A percentile compares a stretch with the other conserved stretches of the same genome.
Evolutionary conservation across 2,329 filamentous ascomycete genomes (phyloP).

Genomic region (Ustulina deusta): DNA sequence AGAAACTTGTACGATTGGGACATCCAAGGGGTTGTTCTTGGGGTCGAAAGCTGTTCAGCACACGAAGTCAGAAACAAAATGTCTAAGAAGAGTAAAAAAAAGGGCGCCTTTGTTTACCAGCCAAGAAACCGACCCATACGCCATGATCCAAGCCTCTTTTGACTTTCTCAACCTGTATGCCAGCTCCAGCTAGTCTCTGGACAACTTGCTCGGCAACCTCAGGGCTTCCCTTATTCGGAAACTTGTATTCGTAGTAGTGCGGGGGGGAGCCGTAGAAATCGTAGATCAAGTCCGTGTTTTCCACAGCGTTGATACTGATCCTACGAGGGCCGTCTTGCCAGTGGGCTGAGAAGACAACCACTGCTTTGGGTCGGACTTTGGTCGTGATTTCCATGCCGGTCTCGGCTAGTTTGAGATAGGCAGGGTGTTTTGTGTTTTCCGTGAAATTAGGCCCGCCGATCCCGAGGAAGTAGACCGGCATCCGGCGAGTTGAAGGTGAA

Average conservation of each 20-base stretch:
- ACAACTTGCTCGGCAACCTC: conserved; percentile 66
- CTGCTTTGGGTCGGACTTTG: conserved; percentile 69
- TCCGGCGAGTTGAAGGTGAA: conserved; percentile 27
- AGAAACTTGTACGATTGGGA: conserved; percentile 71
- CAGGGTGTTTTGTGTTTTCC: conserved; percentile 69
- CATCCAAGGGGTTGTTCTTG: conserved; percentile 60
- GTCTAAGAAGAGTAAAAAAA: neutral
- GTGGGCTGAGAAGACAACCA: conserved; percentile 75
- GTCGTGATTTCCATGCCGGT: conserved; percentile 70
- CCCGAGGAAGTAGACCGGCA: conserved; percentile 44
- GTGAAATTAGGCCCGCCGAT: conserved; percentile 65
- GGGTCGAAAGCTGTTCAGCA: conserved; percentile 60
- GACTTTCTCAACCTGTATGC: conserved; percentile 64
- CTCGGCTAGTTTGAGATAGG: conserved; percentile 63
- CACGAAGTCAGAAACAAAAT: neutral
- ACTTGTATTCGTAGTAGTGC: conserved; percentile 70
- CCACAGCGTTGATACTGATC: conserved; percentile 68
- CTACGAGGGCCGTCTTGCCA: conserved; percentile 67
- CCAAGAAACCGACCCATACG: conserved; percentile 69
- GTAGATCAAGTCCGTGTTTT: conserved; percentile 68
- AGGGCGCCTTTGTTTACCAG: conserved; percentile 38
- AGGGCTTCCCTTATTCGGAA: conserved; percentile 67
- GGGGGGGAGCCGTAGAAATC: conserved; percentile 73
- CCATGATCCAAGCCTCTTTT: conserved; percentile 72
- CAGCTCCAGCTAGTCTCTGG: conserved; percentile 58